A percentile compares a stretch with the other conserved stretches of the same genome.
Evolutionary conservation across 768 basidiomycete genomes (phyloP).

Genomic region (Kwoniella dendrophila): DNA sequence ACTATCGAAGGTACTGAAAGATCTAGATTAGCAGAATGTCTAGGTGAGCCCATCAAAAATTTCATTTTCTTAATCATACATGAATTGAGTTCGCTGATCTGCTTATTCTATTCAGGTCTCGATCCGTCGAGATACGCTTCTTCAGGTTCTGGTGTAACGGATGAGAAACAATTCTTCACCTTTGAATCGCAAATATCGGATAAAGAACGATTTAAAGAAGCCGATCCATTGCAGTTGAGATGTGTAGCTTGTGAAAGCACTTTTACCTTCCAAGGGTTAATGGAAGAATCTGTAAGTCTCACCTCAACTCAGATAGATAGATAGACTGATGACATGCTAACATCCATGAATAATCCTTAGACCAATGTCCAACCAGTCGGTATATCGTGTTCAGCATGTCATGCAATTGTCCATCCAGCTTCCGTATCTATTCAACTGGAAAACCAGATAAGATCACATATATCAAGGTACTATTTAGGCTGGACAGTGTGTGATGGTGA

Average conservation of each 20-base stretch:
- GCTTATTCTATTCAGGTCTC: conserved; percentile 41
- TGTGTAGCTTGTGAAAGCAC: conserved; percentile 73
- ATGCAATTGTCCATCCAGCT: conserved; percentile 60
- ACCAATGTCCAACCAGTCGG: conserved; percentile 69
- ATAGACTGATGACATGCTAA: neutral
- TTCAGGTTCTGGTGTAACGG: conserved; percentile 46
- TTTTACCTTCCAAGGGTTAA: conserved; percentile 52
- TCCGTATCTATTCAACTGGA: conserved; percentile 85
- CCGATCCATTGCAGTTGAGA: conserved; percentile 69
- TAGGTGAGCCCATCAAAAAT: conserved; percentile 66
- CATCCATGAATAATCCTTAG: conserved; percentile 57
- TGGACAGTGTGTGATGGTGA: conserved; percentile 86
- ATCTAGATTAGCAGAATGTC: conserved; percentile 86
- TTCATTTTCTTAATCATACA: neutral
- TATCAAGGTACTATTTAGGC: conserved; percentile 81
- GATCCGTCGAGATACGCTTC: conserved; percentile 53
- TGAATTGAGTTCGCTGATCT: neutral
- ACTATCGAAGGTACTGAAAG: conserved; percentile 95
- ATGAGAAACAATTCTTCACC: conserved; percentile 71
- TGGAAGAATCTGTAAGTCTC: conserved; percentile 52
- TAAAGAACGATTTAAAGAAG: conserved; percentile 78
- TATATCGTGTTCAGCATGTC: conserved; percentile 71
- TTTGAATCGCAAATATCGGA: conserved; percentile 90
- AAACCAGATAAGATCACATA: conserved; percentile 73
- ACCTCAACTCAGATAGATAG: neutral